A percentile compares a stretch with the other conserved stretches of the same genome.
These are phyloP conservation scores for Stellera chamaejasme DNA, from an alignment of 345 rosid genomes.

Conservation along the genomic window DNA sequence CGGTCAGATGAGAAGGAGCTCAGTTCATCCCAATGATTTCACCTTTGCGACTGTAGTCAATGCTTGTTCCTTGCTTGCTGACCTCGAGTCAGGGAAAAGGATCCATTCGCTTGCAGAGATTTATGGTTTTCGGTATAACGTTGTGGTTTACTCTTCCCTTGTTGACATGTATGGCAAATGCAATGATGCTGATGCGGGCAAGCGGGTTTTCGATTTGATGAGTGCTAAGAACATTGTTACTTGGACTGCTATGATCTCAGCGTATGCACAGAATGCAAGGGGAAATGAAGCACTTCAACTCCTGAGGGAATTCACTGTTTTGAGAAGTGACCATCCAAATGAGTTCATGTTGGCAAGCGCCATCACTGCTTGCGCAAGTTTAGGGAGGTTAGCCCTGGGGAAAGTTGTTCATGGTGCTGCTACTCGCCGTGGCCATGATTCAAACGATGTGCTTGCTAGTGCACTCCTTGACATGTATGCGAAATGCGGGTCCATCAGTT, in stretches of 20 bases:
- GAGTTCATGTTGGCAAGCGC: constrained; percentile 67
- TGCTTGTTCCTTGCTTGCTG: constrained; percentile 49
- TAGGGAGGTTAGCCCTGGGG: constrained; percentile 57
- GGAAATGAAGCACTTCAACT: constrained; percentile 56
- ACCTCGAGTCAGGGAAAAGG: constrained; percentile 35
- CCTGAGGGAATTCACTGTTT: constrained; percentile 39
- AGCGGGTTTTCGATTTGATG: constrained; percentile 62
- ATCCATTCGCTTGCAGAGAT: constrained; percentile 50
- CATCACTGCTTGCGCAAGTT: constrained; percentile 58
- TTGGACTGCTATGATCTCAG: constrained; percentile 73
- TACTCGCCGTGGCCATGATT: constrained; percentile 32
- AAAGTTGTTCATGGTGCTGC: constrained; percentile 56
- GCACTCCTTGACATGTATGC: constrained; percentile 83
- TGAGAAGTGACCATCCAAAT: constrained; percentile 27
- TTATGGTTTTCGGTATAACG: constrained; percentile 33
- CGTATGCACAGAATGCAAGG: constrained; percentile 61
- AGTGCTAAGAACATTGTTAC: constrained; percentile 49
- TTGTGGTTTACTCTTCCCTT: constrained; percentile 66
- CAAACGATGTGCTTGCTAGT: constrained; percentile 47
- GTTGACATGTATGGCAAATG: constrained; percentile 91
- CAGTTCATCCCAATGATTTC: constrained; percentile 51
- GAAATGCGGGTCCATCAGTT: constrained; percentile 54
- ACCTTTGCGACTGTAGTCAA: constrained; percentile 49
- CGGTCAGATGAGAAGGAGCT: constrained; percentile 23
- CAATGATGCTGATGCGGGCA: constrained; percentile 53